These are phyloP conservation scores for Pyrus hybrid DNA, from an alignment of 331 rosid genomes.

Conservation along the genomic window DNA sequence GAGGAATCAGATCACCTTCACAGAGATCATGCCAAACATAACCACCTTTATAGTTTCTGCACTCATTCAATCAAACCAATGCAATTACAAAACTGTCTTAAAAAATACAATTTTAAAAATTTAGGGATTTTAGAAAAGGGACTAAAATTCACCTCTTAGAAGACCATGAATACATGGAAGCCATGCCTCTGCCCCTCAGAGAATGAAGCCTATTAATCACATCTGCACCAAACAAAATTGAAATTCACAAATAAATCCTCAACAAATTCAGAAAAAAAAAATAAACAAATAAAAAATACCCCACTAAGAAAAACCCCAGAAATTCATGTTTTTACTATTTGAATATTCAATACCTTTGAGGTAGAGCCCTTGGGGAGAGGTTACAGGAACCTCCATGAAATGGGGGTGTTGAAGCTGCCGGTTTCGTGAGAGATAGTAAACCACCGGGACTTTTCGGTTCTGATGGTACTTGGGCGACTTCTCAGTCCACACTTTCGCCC, in stretches of 20 bases:
- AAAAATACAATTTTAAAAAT: not conserved
- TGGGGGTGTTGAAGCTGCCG: conserved; percentile 92
- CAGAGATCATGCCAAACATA: conserved; percentile 93
- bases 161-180: conserved; percentile 80
- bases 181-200: conserved; percentile 89
- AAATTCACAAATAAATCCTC: conserved; percentile 3
- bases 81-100: not conserved
- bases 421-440: conserved; percentile 75
- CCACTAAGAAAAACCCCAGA: not conserved
- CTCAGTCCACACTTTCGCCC: conserved; percentile 84
- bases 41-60: conserved; percentile 83
- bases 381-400: conserved; percentile 80
- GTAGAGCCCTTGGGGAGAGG: conserved; percentile 58
- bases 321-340: not conserved
- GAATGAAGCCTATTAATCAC: conserved; percentile 62
- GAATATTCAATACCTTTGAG: conserved; percentile 51
- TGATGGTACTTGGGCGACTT: conserved; percentile 75
- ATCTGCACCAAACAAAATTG: conserved; percentile 39
- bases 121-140: not conserved
- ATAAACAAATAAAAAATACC: too few relatives aligned
- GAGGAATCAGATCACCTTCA: conserved; percentile 69
- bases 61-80: conserved; percentile 9
- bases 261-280: conserved; percentile 7
- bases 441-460: conserved; percentile 65
- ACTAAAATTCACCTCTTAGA: conserved; percentile 58